Evolutionary conservation across 164 flowering plant genomes (phyloP).

Genomic region (Vitis vinifera): ASM3070453v1 NC_081808.1:118001-118500

Average conservation of each 20-base stretch:
- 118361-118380: background rate
- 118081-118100: no score
- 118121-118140: background rate
- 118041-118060: no score
- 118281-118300: background rate
- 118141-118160: background rate
- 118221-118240: background rate
- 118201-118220: background rate
- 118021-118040: no score
- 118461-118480: slow-evolving; percentile 86
- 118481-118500: slow-evolving; percentile 70
- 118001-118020: no score
- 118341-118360: background rate
- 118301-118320: background rate
- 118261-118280: background rate
- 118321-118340: slow-evolving; percentile 6
- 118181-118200: no score
- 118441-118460: slow-evolving; percentile 61
- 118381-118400: slow-evolving; percentile 38
- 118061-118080: no score
- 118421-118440: slow-evolving; percentile 86
- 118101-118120: background rate
- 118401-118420: slow-evolving; percentile 69
- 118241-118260: no score
- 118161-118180: background rate